Base-by-base conservation (phyloP, 345 rosid genomes). In the Cardamine chenopodiifolia region DNA sequence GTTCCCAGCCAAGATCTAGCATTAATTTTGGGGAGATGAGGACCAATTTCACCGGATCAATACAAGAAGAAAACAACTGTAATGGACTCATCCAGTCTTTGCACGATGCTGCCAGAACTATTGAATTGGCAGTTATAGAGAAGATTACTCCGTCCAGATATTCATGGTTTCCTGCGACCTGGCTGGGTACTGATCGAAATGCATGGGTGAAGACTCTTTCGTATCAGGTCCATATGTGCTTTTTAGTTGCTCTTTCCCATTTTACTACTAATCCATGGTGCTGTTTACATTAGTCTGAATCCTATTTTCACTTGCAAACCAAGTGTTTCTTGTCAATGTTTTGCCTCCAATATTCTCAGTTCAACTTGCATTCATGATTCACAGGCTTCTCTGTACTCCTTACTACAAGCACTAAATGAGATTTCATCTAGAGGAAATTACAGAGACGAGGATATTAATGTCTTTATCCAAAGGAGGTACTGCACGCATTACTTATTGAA, bases 401-500 rank as follows among this genome's bases (percentile, higher is more conserved):
- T 95, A 71, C 74, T 95, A 79, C 97, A 86, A 92, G 99, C 97
- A 37, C 92, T 92, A 23, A 80, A 80, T 61, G 97, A 95, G 80
- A 92, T 95, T 78, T 84, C 97, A 37, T 86, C 93, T 29, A 86
- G 84, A 60, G 92, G 97, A 40, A 84, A 86, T 79, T 81, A 84
- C 54, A 85, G 92, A 84, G 96, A 95, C 75, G 89, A 86, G 80
- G 97, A 88, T 76, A 31, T 77, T 69, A 85, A 86, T 48, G 85
- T 87, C 76, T 92, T 90, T 72, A 86, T 92, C 42, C 97, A 90
- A 74, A 87, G 86, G 78, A 95, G 97, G 99, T 95, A 85, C 45
- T 62, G 22, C 28, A 23, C 22, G 6, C 50, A 13, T 66, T 65
- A 34, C 72, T 23, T 49, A 39, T 12, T 64, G 60, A 55, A 63